A percentile compares a stretch with the other conserved stretches of the same genome.
phyloP scores from a whole-genome alignment of 2,329 filamentous ascomycete genomes.

The Tricladium varicosporioides region DNA sequence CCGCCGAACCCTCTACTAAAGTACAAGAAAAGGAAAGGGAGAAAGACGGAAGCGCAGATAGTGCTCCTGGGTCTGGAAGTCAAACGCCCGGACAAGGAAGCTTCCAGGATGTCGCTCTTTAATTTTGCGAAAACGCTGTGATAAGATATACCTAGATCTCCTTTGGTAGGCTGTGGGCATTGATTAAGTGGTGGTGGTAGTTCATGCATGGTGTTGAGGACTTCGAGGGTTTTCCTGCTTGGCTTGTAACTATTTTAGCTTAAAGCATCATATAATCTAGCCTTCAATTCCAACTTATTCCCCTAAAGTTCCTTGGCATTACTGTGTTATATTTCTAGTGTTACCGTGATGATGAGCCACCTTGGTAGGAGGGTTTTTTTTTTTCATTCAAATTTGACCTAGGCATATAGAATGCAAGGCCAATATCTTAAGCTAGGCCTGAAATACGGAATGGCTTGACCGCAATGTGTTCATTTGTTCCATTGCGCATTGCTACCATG shows the following conservation, averaged over 20 bases:
- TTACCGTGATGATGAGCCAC: too few relatives aligned
- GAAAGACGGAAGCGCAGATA: constrained; percentile 38
- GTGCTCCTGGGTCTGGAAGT: constrained; percentile 30
- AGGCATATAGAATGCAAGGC: too few relatives aligned
- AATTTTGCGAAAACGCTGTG: constrained; percentile 20
- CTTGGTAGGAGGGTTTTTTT: too few relatives aligned
- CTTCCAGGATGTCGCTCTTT: constrained; percentile 65
- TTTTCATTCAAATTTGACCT: too few relatives aligned
- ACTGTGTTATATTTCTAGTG: too few relatives aligned
- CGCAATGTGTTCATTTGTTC: too few relatives aligned
- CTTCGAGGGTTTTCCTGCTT: background rate
- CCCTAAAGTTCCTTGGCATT: too few relatives aligned
- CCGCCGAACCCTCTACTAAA: constrained; percentile 31
- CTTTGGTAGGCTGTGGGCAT: background rate
- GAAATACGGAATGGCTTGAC: too few relatives aligned
- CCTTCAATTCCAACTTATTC: too few relatives aligned
- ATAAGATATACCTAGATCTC: constrained; percentile 20
- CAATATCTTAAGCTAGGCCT: too few relatives aligned
- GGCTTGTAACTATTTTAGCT: background rate
- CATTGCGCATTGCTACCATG: background rate
- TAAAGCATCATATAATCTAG: background rate
- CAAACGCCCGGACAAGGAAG: constrained; percentile 53
- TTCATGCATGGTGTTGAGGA: constrained; percentile 1
- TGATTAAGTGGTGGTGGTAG: background rate
- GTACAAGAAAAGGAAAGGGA: constrained; percentile 36